phyloP scores from a whole-genome alignment of 2,329 filamentous ascomycete genomes.

The Dothidotthia symphoricarpi region DNA sequence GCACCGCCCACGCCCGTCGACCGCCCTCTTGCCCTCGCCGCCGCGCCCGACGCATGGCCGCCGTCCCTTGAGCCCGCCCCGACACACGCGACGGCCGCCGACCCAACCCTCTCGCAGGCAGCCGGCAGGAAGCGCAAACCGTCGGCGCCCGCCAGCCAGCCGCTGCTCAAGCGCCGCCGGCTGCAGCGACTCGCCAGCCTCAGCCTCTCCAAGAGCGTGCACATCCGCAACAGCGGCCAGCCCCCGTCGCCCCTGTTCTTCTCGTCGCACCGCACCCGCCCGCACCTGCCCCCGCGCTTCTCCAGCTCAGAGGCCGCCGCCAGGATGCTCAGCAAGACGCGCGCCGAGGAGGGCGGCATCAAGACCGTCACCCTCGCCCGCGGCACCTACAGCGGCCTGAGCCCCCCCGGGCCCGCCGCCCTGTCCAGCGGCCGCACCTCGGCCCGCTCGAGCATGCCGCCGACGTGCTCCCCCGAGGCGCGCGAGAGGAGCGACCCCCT shows the following conservation, averaged over 20 bases:
- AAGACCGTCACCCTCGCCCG: constrained; percentile 54
- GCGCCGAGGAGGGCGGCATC: constrained; percentile 49
- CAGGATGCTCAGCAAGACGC: constrained; percentile 56
- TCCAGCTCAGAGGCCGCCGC: constrained; percentile 58
- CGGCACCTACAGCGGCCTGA: constrained; percentile 44
- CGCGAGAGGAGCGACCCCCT: constrained; percentile 50
- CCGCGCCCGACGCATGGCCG: constrained; percentile 28
- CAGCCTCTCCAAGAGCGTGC: constrained; percentile 23
- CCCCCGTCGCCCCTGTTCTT: constrained; percentile 56
- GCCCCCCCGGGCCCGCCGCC: constrained; percentile 45
- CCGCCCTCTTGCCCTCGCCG: background rate
- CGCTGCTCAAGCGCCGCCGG: constrained; percentile 38
- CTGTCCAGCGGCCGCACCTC: constrained; percentile 56
- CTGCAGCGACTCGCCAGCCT: constrained; percentile 25
- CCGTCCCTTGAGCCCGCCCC: constrained; percentile 19
- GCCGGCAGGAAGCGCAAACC: constrained; percentile 18
- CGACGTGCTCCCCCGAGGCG: constrained; percentile 53
- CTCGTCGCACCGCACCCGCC: constrained; percentile 45
- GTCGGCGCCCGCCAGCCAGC: constrained; percentile 26
- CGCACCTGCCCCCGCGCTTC: constrained; percentile 54
- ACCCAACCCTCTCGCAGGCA: constrained; percentile 21
- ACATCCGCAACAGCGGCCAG: constrained; percentile 25
- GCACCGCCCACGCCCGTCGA: constrained; percentile 6
- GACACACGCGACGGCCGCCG: background rate
- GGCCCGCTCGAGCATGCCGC: constrained; percentile 53